Percentiles rank a stretch among this genome's conserved stretches.
phyloP scores from a whole-genome alignment of 177 flowering plant genomes.

The Vitis hybrid region DNA sequence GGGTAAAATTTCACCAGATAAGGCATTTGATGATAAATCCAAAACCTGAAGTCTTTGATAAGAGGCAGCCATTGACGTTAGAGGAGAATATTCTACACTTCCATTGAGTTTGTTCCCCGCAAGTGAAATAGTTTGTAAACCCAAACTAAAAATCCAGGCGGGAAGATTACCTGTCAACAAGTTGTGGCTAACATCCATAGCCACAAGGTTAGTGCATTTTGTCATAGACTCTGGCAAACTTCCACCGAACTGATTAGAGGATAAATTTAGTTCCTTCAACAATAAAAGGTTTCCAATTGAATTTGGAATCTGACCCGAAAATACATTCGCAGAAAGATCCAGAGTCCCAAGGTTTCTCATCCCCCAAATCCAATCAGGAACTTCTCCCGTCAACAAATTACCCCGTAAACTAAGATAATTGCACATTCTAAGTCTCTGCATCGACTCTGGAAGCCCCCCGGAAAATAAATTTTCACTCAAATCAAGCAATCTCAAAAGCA shows the following conservation, averaged over 20 bases:
- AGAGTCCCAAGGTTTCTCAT: conserved; percentile 49
- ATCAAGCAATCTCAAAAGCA: conserved; percentile 51
- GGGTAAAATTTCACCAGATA: conserved; percentile 59
- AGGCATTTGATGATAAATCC: conserved; percentile 66
- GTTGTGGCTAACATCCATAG: conserved; percentile 39
- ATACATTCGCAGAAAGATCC: conserved; percentile 41
- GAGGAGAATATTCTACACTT: conserved; percentile 1
- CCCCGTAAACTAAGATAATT: conserved; percentile 42
- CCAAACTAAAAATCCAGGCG: conserved; percentile 31
- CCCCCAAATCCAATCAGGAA: conserved; percentile 85
- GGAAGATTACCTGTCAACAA: conserved; percentile 31
- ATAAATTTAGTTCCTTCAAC: conserved; percentile 35
- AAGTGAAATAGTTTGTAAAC: conserved; percentile 14
- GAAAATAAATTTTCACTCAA: conserved; percentile 64
- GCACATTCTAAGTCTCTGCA: conserved; percentile 59
- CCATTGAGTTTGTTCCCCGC: conserved; percentile 15
- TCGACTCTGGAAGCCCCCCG: conserved; percentile 66
- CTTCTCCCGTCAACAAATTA: conserved; percentile 60
- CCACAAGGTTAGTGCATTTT: conserved; percentile 28
- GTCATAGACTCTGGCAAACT: conserved; percentile 32
- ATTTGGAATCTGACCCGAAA: conserved; percentile 29
- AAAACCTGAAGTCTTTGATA: conserved; percentile 35
- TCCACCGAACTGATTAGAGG: conserved; percentile 32
- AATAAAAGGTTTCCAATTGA: conserved; percentile 33
- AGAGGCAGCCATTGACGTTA: conserved; percentile 6